A percentile compares a stretch with the other conserved stretches of the same genome.
Conservation (phyloP, 345 rosid species). For the Brassica incana region DNA sequence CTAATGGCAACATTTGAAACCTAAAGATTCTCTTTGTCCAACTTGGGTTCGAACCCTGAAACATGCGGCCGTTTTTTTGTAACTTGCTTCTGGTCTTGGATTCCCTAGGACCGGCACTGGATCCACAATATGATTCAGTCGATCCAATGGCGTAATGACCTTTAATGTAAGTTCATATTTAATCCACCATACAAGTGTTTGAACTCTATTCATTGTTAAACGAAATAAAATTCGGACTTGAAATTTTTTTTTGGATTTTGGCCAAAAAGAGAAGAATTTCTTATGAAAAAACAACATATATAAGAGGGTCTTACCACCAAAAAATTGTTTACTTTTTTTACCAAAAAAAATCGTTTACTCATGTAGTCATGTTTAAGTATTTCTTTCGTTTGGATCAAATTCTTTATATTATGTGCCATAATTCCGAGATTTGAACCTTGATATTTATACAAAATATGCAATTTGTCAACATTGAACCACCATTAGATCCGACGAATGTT, state of each 20-base stretch:
- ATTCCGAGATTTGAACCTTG: neutral
- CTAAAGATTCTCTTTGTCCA: too few species aligned
- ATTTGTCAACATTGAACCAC: neutral
- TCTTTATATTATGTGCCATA: constrained; percentile 4
- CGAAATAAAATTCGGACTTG: neutral
- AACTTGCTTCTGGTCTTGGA: too few species aligned
- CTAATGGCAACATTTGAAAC: too few species aligned
- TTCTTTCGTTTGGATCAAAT: neutral
- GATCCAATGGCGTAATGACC: constrained; percentile 2
- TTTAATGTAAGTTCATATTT: neutral
- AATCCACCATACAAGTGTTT: neutral
- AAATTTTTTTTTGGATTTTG: neutral
- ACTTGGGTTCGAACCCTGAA: too few species aligned
- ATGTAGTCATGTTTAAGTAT: neutral
- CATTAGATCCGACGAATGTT: constrained; percentile 1
- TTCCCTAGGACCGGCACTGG: too few species aligned
- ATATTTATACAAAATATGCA: neutral
- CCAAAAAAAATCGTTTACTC: neutral
- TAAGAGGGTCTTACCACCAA: neutral
- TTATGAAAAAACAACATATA: neutral
- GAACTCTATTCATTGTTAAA: neutral
- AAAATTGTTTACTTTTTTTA: neutral
- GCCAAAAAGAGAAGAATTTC: neutral
- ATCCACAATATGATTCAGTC: neutral
- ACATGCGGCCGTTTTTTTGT: too few species aligned